phyloP scores from a whole-genome alignment of 2,329 filamentous ascomycete species.

The Ascochyta rabiei region DNA sequence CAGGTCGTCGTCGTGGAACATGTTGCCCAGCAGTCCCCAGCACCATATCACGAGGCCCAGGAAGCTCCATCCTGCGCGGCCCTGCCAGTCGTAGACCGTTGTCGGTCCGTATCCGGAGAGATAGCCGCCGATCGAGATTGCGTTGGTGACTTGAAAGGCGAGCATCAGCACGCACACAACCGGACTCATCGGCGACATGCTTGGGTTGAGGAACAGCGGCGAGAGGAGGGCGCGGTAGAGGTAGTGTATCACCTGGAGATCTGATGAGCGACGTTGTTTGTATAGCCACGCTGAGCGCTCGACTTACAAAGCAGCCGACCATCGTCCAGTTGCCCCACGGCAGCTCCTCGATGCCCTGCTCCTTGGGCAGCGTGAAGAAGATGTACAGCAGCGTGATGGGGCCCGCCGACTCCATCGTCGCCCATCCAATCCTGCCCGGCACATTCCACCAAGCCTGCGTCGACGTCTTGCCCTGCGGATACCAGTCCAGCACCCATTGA shows the following conservation, averaged over 20 bases:
- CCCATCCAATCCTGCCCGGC: constrained; percentile 87
- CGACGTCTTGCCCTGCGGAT: constrained; percentile 93
- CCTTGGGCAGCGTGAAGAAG: constrained; percentile 69
- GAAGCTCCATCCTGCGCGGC: constrained; percentile 54
- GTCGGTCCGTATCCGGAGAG: constrained; percentile 79
- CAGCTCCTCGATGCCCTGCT: constrained; percentile 62
- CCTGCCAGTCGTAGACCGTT: constrained; percentile 61
- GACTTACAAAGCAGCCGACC: constrained; percentile 66
- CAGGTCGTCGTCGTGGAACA: constrained; percentile 87
- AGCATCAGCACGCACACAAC: constrained; percentile 69
- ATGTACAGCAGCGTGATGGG: constrained; percentile 80
- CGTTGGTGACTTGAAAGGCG: constrained; percentile 81
- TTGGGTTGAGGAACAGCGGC: constrained; percentile 79
- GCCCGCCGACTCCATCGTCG: constrained; percentile 83
- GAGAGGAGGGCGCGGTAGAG: constrained; percentile 83
- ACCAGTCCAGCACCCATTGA: constrained; percentile 78
- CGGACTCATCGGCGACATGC: constrained; percentile 87
- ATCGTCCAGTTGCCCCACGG: constrained; percentile 82
- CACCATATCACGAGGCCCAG: constrained; percentile 77
- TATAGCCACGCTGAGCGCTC: background rate
- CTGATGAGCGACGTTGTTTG: constrained; percentile 11
- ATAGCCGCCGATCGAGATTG: constrained; percentile 77
- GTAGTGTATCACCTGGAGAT: constrained; percentile 76
- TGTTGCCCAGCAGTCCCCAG: constrained; percentile 77
- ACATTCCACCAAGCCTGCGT: constrained; percentile 76